phyloP scores from a whole-genome alignment of 345 rosid species.

The Stellera chamaejasme region DNA sequence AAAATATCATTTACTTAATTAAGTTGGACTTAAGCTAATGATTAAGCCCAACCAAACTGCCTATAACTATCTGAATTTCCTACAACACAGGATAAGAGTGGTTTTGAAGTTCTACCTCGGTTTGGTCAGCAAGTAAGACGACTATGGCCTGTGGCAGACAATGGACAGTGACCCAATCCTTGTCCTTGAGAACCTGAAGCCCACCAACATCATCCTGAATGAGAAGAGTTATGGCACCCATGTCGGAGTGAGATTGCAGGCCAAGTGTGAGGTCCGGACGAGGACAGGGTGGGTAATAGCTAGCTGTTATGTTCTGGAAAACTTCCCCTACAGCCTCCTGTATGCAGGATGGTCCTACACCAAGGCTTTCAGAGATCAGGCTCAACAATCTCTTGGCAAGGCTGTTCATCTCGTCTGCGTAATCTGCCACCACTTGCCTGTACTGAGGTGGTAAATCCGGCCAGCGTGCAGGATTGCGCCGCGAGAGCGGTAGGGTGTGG shows the following conservation, averaged over 20 bases:
- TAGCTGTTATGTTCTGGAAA: slow-evolving; percentile 78
- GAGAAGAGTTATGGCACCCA: slow-evolving; percentile 73
- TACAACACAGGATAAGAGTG: no score
- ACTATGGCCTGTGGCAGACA: slow-evolving; percentile 60
- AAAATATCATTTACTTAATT: no score
- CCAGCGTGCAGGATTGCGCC: slow-evolving; percentile 69
- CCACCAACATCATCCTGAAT: slow-evolving; percentile 83
- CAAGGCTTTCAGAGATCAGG: slow-evolving; percentile 57
- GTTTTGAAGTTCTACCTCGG: slow-evolving; percentile 42
- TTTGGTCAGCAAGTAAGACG: slow-evolving; percentile 70
- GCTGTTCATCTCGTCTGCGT: slow-evolving; percentile 50
- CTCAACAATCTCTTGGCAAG: slow-evolving; percentile 57
- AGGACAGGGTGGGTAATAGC: slow-evolving; percentile 90
- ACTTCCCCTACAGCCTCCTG: slow-evolving; percentile 66
- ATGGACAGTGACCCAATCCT: slow-evolving; percentile 53
- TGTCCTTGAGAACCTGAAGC: slow-evolving; percentile 65
- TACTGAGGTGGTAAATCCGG: slow-evolving; percentile 59
- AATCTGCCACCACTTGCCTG: slow-evolving; percentile 51
- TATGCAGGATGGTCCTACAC: slow-evolving; percentile 36
- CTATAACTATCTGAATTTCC: no score
- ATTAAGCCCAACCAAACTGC: no score
- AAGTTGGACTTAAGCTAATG: no score
- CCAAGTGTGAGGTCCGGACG: slow-evolving; percentile 86
- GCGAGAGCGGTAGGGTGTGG: slow-evolving; percentile 72
- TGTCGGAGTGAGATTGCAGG: slow-evolving; percentile 83